These are phyloP conservation scores for Aspergillus neoniger DNA, from an alignment of 2,329 filamentous ascomycete genomes.

Conservation along the genomic window DNA sequence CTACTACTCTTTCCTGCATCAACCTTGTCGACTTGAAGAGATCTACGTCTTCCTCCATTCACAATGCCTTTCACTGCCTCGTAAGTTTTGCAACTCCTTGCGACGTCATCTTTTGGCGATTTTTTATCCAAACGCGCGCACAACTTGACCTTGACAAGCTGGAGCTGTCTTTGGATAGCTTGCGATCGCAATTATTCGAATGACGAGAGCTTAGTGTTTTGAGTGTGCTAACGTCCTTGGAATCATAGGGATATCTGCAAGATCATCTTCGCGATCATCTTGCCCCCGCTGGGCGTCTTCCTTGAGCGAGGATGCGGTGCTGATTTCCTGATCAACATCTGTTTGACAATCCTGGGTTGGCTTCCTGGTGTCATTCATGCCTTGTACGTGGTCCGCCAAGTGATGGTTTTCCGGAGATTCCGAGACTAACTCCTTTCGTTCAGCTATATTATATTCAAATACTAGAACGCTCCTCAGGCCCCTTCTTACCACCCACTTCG, in stretches of 20 bases:
- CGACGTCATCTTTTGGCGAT: background rate
- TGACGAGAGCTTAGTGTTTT: background rate
- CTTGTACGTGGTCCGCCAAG: conserved; percentile 58
- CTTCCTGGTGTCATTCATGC: conserved; percentile 89
- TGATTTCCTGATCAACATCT: conserved; percentile 89
- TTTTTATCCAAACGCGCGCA: background rate
- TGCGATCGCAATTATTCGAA: background rate
- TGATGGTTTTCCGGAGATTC: background rate
- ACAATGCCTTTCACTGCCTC: conserved; percentile 54
- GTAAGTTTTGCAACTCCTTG: conserved; percentile 38
- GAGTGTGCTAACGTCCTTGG: conserved; percentile 10
- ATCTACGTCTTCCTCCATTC: conserved; percentile 30
- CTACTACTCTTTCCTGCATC: conserved; percentile 7
- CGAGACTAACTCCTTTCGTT: conserved; percentile 20
- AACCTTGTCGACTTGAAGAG: conserved; percentile 13
- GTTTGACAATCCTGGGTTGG: conserved; percentile 75
- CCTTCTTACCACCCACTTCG: conserved; percentile 7
- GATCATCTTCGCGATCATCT: conserved; percentile 84
- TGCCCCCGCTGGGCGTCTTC: conserved; percentile 90
- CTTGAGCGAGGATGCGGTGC: conserved; percentile 87
- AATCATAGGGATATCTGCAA: conserved; percentile 69
- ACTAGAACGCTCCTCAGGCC: conserved; percentile 54
- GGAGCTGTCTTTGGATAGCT: background rate
- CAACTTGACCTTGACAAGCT: background rate
- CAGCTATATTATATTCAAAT: conserved; percentile 86